Evolutionary conservation across 108 stramenopile genomes (phyloP).

Genomic region (Pseudonitzschia multistriata): DNA sequence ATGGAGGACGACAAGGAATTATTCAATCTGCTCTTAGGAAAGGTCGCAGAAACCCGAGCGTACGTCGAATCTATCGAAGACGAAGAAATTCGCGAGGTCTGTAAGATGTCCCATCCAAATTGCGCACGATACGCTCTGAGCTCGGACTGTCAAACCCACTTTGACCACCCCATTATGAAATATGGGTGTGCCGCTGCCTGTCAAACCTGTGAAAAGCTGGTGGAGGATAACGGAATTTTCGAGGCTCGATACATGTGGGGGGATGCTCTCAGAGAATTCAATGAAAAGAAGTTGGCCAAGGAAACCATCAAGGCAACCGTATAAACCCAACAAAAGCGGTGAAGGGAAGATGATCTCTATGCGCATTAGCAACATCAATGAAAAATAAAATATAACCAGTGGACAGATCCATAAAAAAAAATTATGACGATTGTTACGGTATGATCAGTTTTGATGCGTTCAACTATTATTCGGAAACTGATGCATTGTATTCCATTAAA

Average conservation of each 20-base stretch:
- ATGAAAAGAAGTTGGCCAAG: constrained; percentile 4
- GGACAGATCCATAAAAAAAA: too few species aligned
- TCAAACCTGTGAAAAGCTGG: constrained; percentile 21
- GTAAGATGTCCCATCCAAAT: constrained; percentile 21
- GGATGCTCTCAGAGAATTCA: constrained; percentile 3
- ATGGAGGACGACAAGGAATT: constrained; percentile 12
- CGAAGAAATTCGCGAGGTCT: constrained; percentile 9
- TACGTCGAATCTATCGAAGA: constrained; percentile 20
- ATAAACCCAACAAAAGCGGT: not conserved
- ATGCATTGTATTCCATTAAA: too few species aligned
- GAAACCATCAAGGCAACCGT: not conserved
- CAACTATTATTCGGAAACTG: too few species aligned
- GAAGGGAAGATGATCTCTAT: not conserved
- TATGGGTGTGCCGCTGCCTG: constrained; percentile 32
- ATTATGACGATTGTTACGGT: too few species aligned
- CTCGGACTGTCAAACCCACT: constrained; percentile 5
- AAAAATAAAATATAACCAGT: too few species aligned
- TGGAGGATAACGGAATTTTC: constrained; percentile 6
- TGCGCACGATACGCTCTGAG: constrained; percentile 27
- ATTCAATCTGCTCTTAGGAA: constrained; percentile 5
- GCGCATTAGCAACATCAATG: too few species aligned
- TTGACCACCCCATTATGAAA: constrained; percentile 23
- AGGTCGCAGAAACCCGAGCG: constrained; percentile 11
- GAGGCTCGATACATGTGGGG: constrained; percentile 5
- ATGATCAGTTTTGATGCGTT: too few species aligned